Percentiles rank a stretch among this genome's conserved stretches.
phyloP scores from a whole-genome alignment of 176 grass and related monocot genomes.

The Pontederia paniculata region DNA sequence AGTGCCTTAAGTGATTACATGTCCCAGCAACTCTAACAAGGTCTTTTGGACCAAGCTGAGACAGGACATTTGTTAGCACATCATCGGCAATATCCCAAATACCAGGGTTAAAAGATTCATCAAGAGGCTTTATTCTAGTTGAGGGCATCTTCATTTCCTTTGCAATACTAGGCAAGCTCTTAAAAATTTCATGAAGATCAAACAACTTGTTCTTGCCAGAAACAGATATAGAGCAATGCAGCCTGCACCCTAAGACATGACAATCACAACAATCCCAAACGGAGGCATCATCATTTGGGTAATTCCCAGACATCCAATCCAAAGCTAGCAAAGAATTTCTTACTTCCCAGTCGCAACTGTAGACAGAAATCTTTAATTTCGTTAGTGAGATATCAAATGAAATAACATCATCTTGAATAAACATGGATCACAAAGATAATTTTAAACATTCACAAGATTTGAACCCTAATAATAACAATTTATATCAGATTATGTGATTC shows the following conservation, averaged over 20 bases:
- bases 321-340: slow-evolving; percentile 62
- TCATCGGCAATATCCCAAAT: slow-evolving; percentile 79
- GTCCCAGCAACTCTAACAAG: slow-evolving; percentile 52
- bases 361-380: not conserved
- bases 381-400: not conserved
- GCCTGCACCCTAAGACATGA: slow-evolving; percentile 50
- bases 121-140: slow-evolving; percentile 45
- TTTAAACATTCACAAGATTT: not conserved
- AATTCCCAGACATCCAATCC: slow-evolving; percentile 29
- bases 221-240: slow-evolving; percentile 35
- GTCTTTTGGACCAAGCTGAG: slow-evolving; percentile 57
- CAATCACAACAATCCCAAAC: slow-evolving; percentile 76
- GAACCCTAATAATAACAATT: not conserved
- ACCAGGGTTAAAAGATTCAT: slow-evolving; percentile 22
- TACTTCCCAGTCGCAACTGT: slow-evolving; percentile 76
- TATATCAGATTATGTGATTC: not conserved
- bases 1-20: slow-evolving; percentile 63
- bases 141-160: slow-evolving; percentile 36
- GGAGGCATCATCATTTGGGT: slow-evolving; percentile 31
- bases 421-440: not conserved
- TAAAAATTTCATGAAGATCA: slow-evolving; percentile 89
- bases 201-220: slow-evolving; percentile 41
- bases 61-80: slow-evolving; percentile 48
- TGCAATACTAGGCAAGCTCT: slow-evolving; percentile 59
- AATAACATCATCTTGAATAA: not conserved